These are phyloP conservation scores for Peronospora destructor DNA, from an alignment of 352 stramenopile genomes.

Conservation along the genomic window DNA sequence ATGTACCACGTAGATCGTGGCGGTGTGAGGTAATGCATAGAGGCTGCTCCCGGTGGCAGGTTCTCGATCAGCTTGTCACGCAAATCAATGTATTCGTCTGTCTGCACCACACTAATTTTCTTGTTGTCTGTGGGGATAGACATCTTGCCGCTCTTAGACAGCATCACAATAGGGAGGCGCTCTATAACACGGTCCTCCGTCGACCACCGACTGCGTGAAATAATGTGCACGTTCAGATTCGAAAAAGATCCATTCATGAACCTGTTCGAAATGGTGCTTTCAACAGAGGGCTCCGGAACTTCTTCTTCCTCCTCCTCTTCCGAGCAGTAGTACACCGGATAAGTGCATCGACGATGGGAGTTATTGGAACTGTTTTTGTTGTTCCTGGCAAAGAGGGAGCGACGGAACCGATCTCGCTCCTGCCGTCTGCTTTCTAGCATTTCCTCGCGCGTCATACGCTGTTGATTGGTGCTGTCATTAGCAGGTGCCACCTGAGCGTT, in stretches of 20 bases:
- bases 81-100: slow-evolving; percentile 57
- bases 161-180: slow-evolving; percentile 60
- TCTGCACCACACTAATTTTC: slow-evolving; percentile 66
- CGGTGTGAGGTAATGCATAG: slow-evolving; percentile 54
- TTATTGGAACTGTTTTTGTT: slow-evolving; percentile 7
- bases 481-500: slow-evolving; percentile 6
- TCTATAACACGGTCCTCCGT: slow-evolving; percentile 53
- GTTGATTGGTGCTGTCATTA: slow-evolving; percentile 16
- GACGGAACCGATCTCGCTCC: slow-evolving; percentile 65
- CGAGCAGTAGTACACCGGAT: slow-evolving; percentile 40
- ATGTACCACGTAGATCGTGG: slow-evolving; percentile 78
- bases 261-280: slow-evolving; percentile 74
- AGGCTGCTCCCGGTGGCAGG: slow-evolving; percentile 20
- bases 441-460: slow-evolving; percentile 56
- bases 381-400: slow-evolving; percentile 47
- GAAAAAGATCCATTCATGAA: slow-evolving; percentile 82
- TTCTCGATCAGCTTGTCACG: slow-evolving; percentile 52
- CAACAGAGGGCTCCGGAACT: slow-evolving; percentile 41
- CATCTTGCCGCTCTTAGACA: slow-evolving; percentile 59
- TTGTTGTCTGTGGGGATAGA: slow-evolving; percentile 66
- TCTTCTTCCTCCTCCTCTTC: slow-evolving; percentile 78
- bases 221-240: slow-evolving; percentile 62
- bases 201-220: slow-evolving; percentile 63
- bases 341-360: slow-evolving; percentile 30
- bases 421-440: slow-evolving; percentile 56